Conservation (phyloP, 768 basidiomycete species). For the Leucocoprinus leucothites region DNA sequence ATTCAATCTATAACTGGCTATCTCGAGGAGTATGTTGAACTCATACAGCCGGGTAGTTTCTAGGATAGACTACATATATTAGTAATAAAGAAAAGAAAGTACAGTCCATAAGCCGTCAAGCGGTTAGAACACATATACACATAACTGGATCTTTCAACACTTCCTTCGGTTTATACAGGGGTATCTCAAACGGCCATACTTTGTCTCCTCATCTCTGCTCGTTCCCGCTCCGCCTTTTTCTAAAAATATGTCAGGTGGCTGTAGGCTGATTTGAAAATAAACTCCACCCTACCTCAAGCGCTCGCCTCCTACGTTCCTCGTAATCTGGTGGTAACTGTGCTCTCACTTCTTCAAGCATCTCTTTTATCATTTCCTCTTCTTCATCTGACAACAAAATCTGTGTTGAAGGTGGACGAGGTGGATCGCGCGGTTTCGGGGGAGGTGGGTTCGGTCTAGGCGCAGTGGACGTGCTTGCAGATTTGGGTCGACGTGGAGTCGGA, state of each 20-base stretch:
- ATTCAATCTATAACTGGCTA: too few relatives aligned
- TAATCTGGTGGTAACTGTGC: constrained; percentile 55
- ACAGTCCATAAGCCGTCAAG: neutral
- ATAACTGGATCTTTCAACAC: too few relatives aligned
- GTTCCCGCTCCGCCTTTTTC: constrained; percentile 30
- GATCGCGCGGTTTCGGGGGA: constrained; percentile 12
- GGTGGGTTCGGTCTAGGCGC: neutral
- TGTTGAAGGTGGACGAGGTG: neutral
- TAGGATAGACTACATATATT: neutral
- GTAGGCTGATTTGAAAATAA: neutral
- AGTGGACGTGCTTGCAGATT: neutral
- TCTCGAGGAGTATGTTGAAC: too few relatives aligned
- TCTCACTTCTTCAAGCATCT: constrained; percentile 54
- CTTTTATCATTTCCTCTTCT: constrained; percentile 39
- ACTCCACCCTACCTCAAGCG: constrained; percentile 37
- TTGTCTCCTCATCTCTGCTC: constrained; percentile 15
- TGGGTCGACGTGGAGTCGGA: neutral
- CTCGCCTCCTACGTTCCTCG: constrained; percentile 50
- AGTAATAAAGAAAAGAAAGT: too few relatives aligned
- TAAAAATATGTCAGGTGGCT: constrained; percentile 12
- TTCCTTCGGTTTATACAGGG: too few relatives aligned
- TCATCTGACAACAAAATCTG: constrained; percentile 24
- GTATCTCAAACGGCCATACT: constrained; percentile 7
- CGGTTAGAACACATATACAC: too few relatives aligned
- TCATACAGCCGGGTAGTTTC: too few relatives aligned